Evolutionary conservation across 139 green algal species (phyloP).

Genomic region (Mychonastes homosphaera): DNA sequence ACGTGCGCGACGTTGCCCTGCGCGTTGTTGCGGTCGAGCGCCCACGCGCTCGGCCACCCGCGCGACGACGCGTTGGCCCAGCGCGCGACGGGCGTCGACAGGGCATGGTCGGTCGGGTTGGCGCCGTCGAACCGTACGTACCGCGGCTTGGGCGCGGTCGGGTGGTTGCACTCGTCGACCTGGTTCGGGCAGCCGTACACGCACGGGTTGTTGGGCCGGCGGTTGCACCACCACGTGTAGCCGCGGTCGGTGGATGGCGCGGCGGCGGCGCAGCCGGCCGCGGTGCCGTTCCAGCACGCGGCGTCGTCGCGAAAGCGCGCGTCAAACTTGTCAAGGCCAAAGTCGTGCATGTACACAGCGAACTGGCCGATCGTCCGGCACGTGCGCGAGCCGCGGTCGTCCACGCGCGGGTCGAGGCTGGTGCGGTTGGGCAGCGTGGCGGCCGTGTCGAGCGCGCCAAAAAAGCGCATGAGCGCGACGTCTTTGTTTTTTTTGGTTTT

Average conservation of each 20-base stretch:
- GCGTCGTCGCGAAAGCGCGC: slow-evolving; percentile 3
- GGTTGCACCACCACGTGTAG: slow-evolving; percentile 18
- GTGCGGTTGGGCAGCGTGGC: not conserved
- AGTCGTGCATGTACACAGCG: slow-evolving; percentile 15
- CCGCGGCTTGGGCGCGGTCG: no score
- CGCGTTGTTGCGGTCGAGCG: not conserved
- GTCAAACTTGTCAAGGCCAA: slow-evolving; percentile 10
- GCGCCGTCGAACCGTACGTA: no score
- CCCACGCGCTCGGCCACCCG: slow-evolving; percentile 5
- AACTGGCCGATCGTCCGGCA: slow-evolving; percentile 8
- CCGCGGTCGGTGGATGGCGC: not conserved
- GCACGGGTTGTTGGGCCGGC: slow-evolving; percentile 10
- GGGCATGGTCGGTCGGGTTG: no score
- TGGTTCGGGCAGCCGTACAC: slow-evolving; percentile 11
- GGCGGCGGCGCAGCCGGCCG: not conserved
- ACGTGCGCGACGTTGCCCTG: not conserved
- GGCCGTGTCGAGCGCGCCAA: slow-evolving; percentile 5
- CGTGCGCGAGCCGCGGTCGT: not conserved
- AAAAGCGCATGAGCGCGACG: slow-evolving; percentile 12
- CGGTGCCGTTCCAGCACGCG: slow-evolving; percentile 8
- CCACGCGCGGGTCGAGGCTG: not conserved
- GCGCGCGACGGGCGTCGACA: no score
- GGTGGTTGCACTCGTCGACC: no score
- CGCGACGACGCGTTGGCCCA: no score
- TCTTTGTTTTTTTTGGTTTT: no score